A percentile compares a stretch with the other conserved stretches of the same genome.
phyloP scores from a whole-genome alignment of 352 stramenopile species.

The Phytophthora hibernalis region DNA sequence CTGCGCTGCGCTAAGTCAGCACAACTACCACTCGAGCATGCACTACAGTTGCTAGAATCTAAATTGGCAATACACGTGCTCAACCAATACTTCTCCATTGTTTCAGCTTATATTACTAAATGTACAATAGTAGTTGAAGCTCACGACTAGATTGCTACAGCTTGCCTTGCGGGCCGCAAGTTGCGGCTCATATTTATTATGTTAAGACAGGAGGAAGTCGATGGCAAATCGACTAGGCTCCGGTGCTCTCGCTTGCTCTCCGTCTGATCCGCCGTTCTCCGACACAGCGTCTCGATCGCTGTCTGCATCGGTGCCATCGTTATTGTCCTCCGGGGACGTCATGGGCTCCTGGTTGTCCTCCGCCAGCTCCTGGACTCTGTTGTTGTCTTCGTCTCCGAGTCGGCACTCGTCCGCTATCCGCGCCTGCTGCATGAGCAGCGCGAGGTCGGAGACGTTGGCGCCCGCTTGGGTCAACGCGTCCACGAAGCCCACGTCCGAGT shows the following conservation, averaged over 20 bases:
- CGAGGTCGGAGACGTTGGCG: constrained; percentile 51
- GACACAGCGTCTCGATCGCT: constrained; percentile 5
- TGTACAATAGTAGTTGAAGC: too few species aligned
- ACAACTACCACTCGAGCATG: constrained; percentile 1
- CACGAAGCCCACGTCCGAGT: constrained; percentile 68
- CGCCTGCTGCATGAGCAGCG: constrained; percentile 57
- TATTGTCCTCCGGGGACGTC: constrained; percentile 10
- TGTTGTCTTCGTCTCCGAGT: constrained; percentile 37
- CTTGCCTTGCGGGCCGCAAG: too few species aligned
- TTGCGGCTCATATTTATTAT: constrained; percentile 16
- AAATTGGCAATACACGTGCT: constrained; percentile 16
- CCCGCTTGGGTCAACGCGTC: constrained; percentile 51
- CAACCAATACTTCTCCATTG: background rate
- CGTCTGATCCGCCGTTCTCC: constrained; percentile 7
- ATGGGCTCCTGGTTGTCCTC: constrained; percentile 11
- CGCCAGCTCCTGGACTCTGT: constrained; percentile 17
- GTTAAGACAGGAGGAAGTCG: constrained; percentile 40
- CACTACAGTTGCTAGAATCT: constrained; percentile 14
- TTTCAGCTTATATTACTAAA: too few species aligned
- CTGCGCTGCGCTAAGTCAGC: constrained; percentile 28
- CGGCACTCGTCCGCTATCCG: constrained; percentile 52
- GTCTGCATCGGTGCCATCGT: constrained; percentile 1
- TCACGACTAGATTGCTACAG: background rate
- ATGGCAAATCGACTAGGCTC: constrained; percentile 30
- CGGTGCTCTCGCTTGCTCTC: constrained; percentile 10